phyloP scores from a whole-genome alignment of 2,329 filamentous ascomycete species.

The Botrytis deweyae region DNA sequence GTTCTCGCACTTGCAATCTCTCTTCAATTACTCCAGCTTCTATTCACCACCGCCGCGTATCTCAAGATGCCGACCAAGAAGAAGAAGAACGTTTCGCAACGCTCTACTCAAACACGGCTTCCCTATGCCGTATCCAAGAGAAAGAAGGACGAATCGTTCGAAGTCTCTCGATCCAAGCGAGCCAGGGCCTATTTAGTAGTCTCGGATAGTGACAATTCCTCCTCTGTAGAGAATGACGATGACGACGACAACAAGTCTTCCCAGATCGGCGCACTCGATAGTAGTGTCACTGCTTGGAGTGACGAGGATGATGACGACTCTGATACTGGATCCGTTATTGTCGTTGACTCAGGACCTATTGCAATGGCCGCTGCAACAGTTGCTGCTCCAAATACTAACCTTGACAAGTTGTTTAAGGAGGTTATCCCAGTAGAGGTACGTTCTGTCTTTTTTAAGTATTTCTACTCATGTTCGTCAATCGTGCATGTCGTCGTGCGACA shows the following conservation, averaged over 20 bases:
- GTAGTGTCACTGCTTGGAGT: background rate
- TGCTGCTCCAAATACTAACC: background rate
- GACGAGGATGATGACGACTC: background rate
- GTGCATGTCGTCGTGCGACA: too few species aligned
- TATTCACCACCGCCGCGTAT: background rate
- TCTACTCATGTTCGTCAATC: background rate
- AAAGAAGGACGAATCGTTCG: constrained; percentile 1
- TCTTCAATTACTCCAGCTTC: background rate
- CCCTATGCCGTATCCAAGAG: background rate
- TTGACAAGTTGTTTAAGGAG: background rate
- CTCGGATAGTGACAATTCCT: constrained; percentile 6
- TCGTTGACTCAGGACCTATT: background rate
- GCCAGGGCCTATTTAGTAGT: background rate
- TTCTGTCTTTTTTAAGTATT: background rate
- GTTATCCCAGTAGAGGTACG: constrained; percentile 5
- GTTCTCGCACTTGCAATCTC: background rate
- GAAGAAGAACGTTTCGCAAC: background rate
- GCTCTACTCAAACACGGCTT: background rate
- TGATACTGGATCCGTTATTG: background rate
- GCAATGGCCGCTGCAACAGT: too few species aligned
- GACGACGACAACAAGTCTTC: background rate
- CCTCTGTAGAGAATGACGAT: too few species aligned
- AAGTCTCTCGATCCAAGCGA: constrained; percentile 14
- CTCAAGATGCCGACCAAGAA: background rate
- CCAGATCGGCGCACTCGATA: background rate